A percentile compares a stretch with the other conserved stretches of the same genome.
phyloP scores from a whole-genome alignment of 139 green algal genomes.

The Trebouxia sp. region DNA sequence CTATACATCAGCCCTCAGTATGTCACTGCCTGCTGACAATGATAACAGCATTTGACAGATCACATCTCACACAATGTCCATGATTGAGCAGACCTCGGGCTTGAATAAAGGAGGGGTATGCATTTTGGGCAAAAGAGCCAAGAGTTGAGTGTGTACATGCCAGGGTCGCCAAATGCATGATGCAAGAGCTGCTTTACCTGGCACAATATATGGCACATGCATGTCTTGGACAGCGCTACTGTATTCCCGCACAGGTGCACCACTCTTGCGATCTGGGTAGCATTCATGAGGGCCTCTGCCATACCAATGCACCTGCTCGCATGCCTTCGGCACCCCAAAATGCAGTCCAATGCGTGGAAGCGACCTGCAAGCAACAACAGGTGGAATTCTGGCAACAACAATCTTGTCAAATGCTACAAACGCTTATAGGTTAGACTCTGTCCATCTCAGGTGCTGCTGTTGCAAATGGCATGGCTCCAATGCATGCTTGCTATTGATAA shows the following conservation, averaged over 20 bases:
- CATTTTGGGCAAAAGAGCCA: slow-evolving; percentile 35
- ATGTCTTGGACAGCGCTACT: slow-evolving; percentile 46
- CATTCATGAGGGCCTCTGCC: slow-evolving; percentile 89
- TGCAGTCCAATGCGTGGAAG: slow-evolving; percentile 71
- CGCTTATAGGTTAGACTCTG: too few relatives aligned
- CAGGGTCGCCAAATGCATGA: neutral
- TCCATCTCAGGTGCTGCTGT: too few relatives aligned
- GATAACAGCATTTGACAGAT: too few relatives aligned
- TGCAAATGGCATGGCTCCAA: too few relatives aligned
- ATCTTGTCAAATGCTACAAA: too few relatives aligned
- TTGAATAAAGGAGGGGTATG: too few relatives aligned
- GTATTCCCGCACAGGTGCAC: slow-evolving; percentile 47
- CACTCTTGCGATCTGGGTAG: slow-evolving; percentile 84
- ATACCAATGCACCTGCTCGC: slow-evolving; percentile 63
- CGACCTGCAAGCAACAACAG: too few relatives aligned
- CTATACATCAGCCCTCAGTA: slow-evolving; percentile 39
- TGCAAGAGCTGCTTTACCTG: slow-evolving; percentile 44
- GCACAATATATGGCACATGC: slow-evolving; percentile 89
- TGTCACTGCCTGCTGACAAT: neutral
- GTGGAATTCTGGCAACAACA: too few relatives aligned
- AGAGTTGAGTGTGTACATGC: slow-evolving; percentile 12
- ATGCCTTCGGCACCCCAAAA: slow-evolving; percentile 38
- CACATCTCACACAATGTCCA: neutral
- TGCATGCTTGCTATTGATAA: too few relatives aligned
- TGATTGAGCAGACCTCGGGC: neutral